These are phyloP conservation scores for Sporothrix globosa DNA, from an alignment of 2,329 filamentous ascomycete species.

Conservation along the genomic window DNA sequence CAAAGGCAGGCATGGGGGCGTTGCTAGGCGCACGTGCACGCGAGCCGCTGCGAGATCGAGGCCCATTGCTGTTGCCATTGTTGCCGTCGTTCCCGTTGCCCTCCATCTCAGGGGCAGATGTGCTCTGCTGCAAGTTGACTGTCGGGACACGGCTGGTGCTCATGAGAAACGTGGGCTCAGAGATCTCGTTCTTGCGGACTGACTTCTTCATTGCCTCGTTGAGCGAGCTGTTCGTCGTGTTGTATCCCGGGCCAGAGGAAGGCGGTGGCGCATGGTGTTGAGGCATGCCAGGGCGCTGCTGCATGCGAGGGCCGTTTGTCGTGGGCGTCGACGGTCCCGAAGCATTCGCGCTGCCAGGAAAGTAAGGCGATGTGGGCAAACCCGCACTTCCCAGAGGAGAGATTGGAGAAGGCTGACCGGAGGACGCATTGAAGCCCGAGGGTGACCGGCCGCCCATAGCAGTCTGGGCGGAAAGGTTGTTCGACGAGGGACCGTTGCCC, in stretches of 20 bases:
- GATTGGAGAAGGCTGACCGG: constrained; percentile 51
- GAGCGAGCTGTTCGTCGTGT: constrained; percentile 40
- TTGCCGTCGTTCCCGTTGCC: constrained; percentile 39
- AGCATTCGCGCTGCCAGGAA: constrained; percentile 26
- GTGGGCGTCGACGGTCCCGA: constrained; percentile 45
- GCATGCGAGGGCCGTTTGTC: constrained; percentile 37
- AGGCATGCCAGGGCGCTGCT: constrained; percentile 16
- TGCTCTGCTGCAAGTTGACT: constrained; percentile 45
- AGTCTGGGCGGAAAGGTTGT: constrained; percentile 45
- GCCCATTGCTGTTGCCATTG: constrained; percentile 35
- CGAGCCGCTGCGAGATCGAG: constrained; percentile 46
- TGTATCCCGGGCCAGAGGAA: constrained; percentile 29
- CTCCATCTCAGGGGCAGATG: constrained; percentile 35
- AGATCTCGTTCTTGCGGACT: constrained; percentile 54
- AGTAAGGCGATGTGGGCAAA: constrained; percentile 43
- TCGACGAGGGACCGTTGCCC: constrained; percentile 39
- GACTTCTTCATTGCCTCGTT: constrained; percentile 49
- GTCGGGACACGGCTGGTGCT: constrained; percentile 52
- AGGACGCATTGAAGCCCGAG: constrained; percentile 42
- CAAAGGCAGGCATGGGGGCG: constrained; percentile 39
- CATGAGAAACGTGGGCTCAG: constrained; percentile 55
- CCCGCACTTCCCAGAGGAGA: constrained; percentile 46
- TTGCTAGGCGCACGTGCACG: constrained; percentile 48
- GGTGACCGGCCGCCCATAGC: constrained; percentile 27
- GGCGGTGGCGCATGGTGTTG: constrained; percentile 38